Base-by-base conservation (phyloP, 2,329 filamentous ascomycete genomes). In the Trichoderma lentiforme region DNA sequence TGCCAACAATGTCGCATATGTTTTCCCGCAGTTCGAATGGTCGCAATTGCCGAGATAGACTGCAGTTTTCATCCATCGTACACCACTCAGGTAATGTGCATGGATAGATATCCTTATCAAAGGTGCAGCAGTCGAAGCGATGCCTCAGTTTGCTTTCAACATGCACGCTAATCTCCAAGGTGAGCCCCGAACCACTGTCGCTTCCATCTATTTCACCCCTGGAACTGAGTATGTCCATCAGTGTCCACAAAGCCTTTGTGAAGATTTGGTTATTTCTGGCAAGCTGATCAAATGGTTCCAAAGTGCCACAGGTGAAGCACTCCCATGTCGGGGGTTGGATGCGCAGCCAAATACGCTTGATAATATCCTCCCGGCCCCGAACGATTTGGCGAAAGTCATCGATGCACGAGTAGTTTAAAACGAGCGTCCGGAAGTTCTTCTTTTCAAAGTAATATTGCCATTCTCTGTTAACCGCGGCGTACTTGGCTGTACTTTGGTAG, bases 311-410 rank as follows among this genome's bases (percentile, higher is more conserved):
- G 12, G 18, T 18, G n/a, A 21, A 26, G 8, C 34, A 69, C 7
- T 7, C 14, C 26, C 28, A 61, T 51, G 5, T 11, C 12, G 56
- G 66, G 6, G 60, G 56, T 6, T 61, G 14, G 28, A 69, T 8
- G 14, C 57, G 66, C 26, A 69, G 9, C 66, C 66, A 69, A 21
- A 69, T 69, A 21, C 34, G 66, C 24, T 69, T 61, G 14, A 69
- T 30, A 6, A 69, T 30, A 3, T 24, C 9, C 66, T 36, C 60
- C 26, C 66, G 36, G 6, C 36, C 26, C 3, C 11, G 56, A 6
- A 3, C 12, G 28, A 26, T 51, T 51, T 26, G 26, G 18, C 39
- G 24, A 26, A 69, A 15, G 7, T 51, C 56, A n/a, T 12, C 15
- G 9, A 69, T 3, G 18, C 12, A n/a, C 6, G 34, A 32, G 12